A percentile compares a stretch with the other conserved stretches of the same genome.
Evolutionary conservation across 495 filamentous ascomycete genomes (phyloP).

Genomic region (Penicillium odoratum): DNA sequence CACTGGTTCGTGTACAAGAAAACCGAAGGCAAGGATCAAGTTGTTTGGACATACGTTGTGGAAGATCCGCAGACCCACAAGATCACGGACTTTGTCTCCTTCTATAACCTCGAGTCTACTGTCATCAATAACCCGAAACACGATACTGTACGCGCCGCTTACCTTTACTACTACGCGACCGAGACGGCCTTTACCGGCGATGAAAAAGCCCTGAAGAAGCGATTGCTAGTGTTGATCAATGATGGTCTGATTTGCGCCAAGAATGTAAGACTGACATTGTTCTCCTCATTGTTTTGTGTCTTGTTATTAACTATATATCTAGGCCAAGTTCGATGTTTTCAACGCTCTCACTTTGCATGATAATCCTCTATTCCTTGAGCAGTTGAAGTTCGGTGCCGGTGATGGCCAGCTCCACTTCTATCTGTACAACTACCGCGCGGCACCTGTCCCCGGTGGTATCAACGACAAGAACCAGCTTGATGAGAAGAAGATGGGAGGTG

Average conservation of each 20-base stretch:
- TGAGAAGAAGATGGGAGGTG: conserved; percentile 72
- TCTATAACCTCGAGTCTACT: conserved; percentile 90
- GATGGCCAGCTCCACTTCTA: conserved; percentile 96
- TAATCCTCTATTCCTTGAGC: conserved; percentile 86
- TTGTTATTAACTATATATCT: not conserved
- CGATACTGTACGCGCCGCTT: conserved; percentile 77
- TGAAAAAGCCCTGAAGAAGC: conserved; percentile 60
- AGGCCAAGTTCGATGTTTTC: conserved; percentile 90
- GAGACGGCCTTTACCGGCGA: conserved; percentile 70
- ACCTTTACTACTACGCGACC: conserved; percentile 94
- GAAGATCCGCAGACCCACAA: conserved; percentile 73
- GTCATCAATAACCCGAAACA: conserved; percentile 81
- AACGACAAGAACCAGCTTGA: conserved; percentile 74
- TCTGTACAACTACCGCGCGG: conserved; percentile 91
- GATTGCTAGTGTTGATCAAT: conserved; percentile 73
- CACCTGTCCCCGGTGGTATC: conserved; percentile 78
- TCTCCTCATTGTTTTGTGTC: not conserved
- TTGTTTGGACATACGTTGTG: conserved; percentile 89
- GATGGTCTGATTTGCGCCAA: conserved; percentile 90
- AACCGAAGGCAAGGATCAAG: conserved; percentile 62
- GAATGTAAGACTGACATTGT: conserved; percentile 41
- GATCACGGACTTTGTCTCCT: conserved; percentile 95
- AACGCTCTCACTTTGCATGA: conserved; percentile 92
- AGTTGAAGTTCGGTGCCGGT: conserved; percentile 90
- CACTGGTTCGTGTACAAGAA: conserved; percentile 83